Conservation (phyloP, 495 filamentous ascomycete genomes). For the Wilcoxina mikolae region DNA sequence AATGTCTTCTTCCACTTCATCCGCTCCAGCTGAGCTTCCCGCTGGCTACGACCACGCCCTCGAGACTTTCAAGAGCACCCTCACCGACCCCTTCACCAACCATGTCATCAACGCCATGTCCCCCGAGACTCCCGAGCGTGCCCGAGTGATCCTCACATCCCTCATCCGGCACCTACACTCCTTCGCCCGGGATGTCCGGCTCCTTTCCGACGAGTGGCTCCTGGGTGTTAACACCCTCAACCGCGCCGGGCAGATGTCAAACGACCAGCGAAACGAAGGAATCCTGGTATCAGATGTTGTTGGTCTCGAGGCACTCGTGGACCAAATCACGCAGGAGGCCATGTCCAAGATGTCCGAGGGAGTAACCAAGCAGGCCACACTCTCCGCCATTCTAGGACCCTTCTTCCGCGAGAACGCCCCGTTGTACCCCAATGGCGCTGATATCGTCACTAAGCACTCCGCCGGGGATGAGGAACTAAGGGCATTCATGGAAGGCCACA, state of each 20-base stretch:
- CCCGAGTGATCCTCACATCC: constrained; percentile 47
- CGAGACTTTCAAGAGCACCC: constrained; percentile 3
- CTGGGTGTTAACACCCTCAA: constrained; percentile 48
- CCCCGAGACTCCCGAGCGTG: constrained; percentile 52
- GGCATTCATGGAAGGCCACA: constrained; percentile 46
- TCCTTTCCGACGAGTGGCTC: constrained; percentile 71
- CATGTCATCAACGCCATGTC: constrained; percentile 62
- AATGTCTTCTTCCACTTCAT: background rate
- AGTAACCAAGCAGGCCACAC: constrained; percentile 42
- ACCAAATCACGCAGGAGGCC: constrained; percentile 61
- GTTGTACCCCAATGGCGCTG: constrained; percentile 44
- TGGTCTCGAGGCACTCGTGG: constrained; percentile 58
- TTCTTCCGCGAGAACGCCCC: constrained; percentile 64
- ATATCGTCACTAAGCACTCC: constrained; percentile 41
- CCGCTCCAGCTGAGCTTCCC: background rate
- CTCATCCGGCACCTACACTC: constrained; percentile 68
- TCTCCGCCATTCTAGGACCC: constrained; percentile 60
- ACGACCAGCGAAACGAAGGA: constrained; percentile 56
- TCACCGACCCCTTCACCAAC: constrained; percentile 45
- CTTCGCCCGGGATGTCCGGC: constrained; percentile 68
- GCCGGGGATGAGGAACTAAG: constrained; percentile 38
- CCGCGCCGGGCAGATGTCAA: constrained; percentile 55
- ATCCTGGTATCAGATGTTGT: constrained; percentile 58
- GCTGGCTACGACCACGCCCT: constrained; percentile 2
- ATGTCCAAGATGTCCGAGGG: constrained; percentile 32